Evolutionary conservation across 163 green algal species (phyloP).

Genomic region (Volvox carteri): DNA sequence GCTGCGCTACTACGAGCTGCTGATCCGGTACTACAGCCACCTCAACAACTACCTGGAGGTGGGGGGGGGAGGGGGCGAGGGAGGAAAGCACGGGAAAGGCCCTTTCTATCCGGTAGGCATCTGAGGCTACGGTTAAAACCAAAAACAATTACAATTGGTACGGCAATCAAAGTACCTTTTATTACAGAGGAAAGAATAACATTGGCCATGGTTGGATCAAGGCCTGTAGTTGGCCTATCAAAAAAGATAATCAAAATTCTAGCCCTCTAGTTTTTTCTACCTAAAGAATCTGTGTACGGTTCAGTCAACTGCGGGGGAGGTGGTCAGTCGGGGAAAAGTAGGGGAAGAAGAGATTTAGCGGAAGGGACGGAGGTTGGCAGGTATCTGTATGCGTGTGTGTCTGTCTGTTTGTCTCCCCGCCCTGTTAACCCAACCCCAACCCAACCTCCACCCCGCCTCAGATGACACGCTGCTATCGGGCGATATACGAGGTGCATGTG

Average conservation of each 20-base stretch:
- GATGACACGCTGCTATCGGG: slow-evolving; percentile 85
- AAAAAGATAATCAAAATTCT: neutral
- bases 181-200: neutral
- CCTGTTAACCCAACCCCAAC: too few species aligned
- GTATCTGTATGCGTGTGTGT: too few species aligned
- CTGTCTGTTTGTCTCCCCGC: too few species aligned
- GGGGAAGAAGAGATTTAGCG: too few species aligned
- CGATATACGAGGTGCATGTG: slow-evolving; percentile 88
- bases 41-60: slow-evolving; percentile 96
- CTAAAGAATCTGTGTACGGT: too few species aligned
- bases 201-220: neutral
- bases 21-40: slow-evolving; percentile 92
- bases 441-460: neutral
- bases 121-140: neutral
- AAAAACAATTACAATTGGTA: slow-evolving; percentile 1
- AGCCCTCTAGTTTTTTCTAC: too few species aligned
- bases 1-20: slow-evolving; percentile 94
- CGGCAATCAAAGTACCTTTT: neutral
- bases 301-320: too few species aligned
- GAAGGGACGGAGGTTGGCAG: neutral
- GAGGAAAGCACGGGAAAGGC: neutral
- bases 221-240: neutral
- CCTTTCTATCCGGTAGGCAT: neutral
- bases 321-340: neutral
- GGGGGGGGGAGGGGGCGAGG: neutral